Conservation (phyloP, 2,329 filamentous ascomycete species). For the Aspergillus ibericus region DNA sequence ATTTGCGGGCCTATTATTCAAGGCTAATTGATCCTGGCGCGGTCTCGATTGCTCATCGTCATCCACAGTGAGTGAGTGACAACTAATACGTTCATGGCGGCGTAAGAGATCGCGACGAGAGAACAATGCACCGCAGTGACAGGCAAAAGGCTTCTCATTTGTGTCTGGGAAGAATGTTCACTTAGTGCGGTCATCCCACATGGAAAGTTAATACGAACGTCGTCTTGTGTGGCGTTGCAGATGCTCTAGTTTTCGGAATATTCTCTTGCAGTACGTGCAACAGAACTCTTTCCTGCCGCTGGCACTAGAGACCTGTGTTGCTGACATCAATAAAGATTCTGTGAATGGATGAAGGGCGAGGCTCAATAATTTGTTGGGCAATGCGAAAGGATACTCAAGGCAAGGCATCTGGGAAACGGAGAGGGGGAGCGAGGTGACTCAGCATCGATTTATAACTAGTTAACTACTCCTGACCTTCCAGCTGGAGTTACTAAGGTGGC, state of each 20-base stretch:
- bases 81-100: background rate
- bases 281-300: background rate
- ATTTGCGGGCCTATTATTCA: too few relatives aligned
- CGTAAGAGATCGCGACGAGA: background rate
- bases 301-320: background rate
- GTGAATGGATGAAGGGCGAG: background rate
- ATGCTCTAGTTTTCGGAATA: background rate
- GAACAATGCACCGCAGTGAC: background rate
- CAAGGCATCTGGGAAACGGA: background rate
- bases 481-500: too few relatives aligned
- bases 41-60: too few relatives aligned
- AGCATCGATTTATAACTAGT: background rate
- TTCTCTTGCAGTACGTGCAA: background rate
- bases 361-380: background rate
- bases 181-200: background rate
- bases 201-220: background rate
- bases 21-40: too few relatives aligned
- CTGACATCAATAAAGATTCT: background rate
- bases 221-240: background rate
- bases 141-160: background rate
- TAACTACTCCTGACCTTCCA: too few relatives aligned
- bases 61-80: background rate
- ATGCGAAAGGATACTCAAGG: background rate
- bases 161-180: background rate
- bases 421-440: background rate